Evolutionary conservation across 2,329 filamentous ascomycete genomes (phyloP).

Genomic region (Aspergillus brunneoviolaceus): DNA sequence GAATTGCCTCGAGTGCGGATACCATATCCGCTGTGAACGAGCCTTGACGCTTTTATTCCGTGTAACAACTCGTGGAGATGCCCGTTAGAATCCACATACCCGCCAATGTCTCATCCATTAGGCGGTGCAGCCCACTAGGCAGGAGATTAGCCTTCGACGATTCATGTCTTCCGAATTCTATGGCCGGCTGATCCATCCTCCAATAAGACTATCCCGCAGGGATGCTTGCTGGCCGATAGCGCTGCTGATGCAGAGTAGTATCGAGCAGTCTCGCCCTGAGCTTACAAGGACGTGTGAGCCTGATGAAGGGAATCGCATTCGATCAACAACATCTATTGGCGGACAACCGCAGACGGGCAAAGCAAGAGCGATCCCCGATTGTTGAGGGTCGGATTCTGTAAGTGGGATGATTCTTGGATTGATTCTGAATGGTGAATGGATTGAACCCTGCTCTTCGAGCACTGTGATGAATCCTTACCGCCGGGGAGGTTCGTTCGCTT

Average conservation of each 20-base stretch:
- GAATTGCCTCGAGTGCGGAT: no score
- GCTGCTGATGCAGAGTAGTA: constrained; percentile 16
- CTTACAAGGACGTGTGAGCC: constrained; percentile 50
- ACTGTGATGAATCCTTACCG: no score
- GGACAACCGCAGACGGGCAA: constrained; percentile 27
- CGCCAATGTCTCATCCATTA: not conserved
- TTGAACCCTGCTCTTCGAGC: no score
- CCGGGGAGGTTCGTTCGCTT: constrained; percentile 40
- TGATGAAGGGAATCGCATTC: constrained; percentile 36
- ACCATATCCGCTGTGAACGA: not conserved
- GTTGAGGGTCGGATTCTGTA: constrained; percentile 15
- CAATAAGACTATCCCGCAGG: not conserved
- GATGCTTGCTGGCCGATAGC: not conserved
- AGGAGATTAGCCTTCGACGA: not conserved
- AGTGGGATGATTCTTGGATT: no score
- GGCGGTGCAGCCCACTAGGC: not conserved
- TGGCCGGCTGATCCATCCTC: not conserved
- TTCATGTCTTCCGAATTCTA: not conserved
- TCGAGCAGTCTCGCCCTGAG: constrained; percentile 38
- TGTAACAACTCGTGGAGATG: not conserved
- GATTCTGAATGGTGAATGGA: no score
- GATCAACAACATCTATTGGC: constrained; percentile 46
- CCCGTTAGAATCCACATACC: not conserved
- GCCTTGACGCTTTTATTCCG: not conserved
- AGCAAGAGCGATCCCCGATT: constrained; percentile 48